Conservation (phyloP, 176 grass and related monocot species). For the Rhynchospora pubera region DNA sequence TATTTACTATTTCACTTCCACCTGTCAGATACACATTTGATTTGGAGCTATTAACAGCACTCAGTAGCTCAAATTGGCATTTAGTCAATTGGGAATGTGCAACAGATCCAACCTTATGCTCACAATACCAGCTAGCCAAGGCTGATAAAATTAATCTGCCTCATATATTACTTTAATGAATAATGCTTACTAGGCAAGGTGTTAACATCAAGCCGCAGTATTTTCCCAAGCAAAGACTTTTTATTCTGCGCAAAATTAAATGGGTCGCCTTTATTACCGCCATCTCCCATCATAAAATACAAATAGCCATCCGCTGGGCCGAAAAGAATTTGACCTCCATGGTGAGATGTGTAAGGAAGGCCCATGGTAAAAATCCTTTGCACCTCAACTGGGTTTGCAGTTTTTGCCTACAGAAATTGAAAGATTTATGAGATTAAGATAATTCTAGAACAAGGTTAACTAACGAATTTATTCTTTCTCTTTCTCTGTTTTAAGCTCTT, state of each 20-base stretch:
- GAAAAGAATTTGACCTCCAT: slow-evolving; percentile 83
- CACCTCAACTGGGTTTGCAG: slow-evolving; percentile 64
- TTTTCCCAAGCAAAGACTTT: slow-evolving; percentile 85
- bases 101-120: neutral
- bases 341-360: slow-evolving; percentile 50
- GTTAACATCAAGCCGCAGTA: slow-evolving; percentile 60
- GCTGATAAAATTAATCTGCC: neutral
- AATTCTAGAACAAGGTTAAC: neutral
- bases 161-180: neutral
- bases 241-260: slow-evolving; percentile 94
- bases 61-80: neutral
- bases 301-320: slow-evolving; percentile 76
- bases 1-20: slow-evolving; percentile 39
- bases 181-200: slow-evolving; percentile 43
- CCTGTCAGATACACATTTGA: slow-evolving; percentile 34
- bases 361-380: slow-evolving; percentile 84
- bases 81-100: neutral
- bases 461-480: neutral
- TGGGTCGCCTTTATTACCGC: slow-evolving; percentile 75
- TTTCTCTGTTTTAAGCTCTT: neutral
- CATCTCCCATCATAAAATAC: slow-evolving; percentile 95
- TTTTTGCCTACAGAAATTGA: slow-evolving; percentile 37
- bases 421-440: neutral
- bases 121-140: neutral
- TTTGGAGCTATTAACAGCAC: neutral